These are phyloP conservation scores for Aegilops umbellulata DNA, from an alignment of 176 grass and related monocot genomes.

Conservation along the genomic window DNA sequence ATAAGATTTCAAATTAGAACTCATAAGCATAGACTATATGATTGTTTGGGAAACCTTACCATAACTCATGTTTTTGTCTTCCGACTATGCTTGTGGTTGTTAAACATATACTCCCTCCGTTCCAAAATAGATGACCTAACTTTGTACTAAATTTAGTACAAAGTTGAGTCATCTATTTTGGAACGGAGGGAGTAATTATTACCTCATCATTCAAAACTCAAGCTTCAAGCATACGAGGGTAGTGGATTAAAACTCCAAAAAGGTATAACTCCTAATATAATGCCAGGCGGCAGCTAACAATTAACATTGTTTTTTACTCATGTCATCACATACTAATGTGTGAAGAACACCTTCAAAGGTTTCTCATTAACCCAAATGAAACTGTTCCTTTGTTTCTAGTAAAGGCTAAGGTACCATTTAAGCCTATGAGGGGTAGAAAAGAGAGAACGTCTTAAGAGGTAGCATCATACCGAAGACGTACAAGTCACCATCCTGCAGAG, in stretches of 20 bases:
- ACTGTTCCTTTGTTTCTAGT: neutral
- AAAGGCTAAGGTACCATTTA: neutral
- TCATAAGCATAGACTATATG: neutral
- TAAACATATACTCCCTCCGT: no score
- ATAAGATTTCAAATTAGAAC: neutral
- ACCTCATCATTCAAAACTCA: neutral
- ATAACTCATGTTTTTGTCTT: neutral
- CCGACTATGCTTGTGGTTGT: neutral
- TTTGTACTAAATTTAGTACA: no score
- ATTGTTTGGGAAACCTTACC: neutral
- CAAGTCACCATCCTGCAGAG: constrained; percentile 64
- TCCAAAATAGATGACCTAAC: no score
- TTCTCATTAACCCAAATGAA: neutral
- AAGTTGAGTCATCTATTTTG: no score
- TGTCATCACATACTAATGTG: no score
- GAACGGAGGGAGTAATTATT: no score
- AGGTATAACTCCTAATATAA: neutral
- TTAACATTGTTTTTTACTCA: neutral
- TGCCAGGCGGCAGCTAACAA: neutral
- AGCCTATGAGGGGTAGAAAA: neutral
- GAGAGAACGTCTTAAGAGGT: neutral
- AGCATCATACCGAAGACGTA: constrained; percentile 37
- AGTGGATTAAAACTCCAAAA: neutral
- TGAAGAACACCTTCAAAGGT: no score
- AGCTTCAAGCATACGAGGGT: no score